These are phyloP conservation scores for Tolypocladium tundrense DNA, from an alignment of 2,329 filamentous ascomycete genomes.

Conservation along the genomic window DNA sequence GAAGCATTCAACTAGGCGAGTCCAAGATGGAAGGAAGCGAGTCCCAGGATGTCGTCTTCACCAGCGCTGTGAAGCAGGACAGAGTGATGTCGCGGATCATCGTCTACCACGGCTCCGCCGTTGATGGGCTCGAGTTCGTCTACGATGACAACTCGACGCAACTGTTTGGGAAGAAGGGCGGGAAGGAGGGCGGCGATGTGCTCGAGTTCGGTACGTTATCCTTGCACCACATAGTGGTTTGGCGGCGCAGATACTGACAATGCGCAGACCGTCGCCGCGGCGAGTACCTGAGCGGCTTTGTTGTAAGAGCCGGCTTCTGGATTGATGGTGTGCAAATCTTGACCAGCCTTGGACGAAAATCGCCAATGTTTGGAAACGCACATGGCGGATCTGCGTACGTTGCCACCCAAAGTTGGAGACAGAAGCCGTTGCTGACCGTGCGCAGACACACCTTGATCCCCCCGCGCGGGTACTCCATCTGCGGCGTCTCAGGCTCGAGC, in stretches of 20 bases:
- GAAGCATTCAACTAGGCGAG: conserved; percentile 62
- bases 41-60: conserved; percentile 64
- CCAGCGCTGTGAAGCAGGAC: conserved; percentile 55
- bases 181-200: conserved; percentile 56
- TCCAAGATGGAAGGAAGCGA: conserved; percentile 61
- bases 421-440: conserved; percentile 11
- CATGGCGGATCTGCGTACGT: conserved; percentile 74
- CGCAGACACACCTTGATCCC: conserved; percentile 76
- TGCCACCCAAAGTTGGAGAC: background rate
- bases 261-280: conserved; percentile 69
- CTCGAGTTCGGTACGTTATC: conserved; percentile 64
- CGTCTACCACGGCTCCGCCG: conserved; percentile 63
- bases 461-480: conserved; percentile 79
- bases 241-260: background rate
- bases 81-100: conserved; percentile 66
- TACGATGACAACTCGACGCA: conserved; percentile 83
- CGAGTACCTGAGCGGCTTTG: conserved; percentile 81
- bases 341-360: conserved; percentile 80
- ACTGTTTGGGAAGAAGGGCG: conserved; percentile 74
- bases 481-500: conserved; percentile 75
- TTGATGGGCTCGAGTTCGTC: conserved; percentile 85
- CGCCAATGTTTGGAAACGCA: conserved; percentile 73
- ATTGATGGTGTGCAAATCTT: conserved; percentile 85
- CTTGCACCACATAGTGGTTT: background rate
- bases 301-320: conserved; percentile 68